Evolutionary conservation across 345 rosid genomes (phyloP).

Genomic region (Gossypium mustelinum): DNA sequence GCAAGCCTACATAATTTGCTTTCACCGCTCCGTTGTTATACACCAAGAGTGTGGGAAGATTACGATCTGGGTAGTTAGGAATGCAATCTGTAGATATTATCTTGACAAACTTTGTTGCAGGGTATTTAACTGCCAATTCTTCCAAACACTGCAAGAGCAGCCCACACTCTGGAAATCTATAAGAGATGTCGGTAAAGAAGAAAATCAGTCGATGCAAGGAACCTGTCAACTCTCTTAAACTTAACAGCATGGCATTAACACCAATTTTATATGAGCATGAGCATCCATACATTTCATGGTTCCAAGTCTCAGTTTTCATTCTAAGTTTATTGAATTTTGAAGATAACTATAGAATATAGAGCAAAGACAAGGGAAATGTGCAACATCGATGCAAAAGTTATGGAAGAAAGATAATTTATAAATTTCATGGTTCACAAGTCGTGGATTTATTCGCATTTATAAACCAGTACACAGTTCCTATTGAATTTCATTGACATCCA

Average conservation of each 20-base stretch:
- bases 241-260: background rate
- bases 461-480: background rate
- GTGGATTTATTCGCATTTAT: background rate
- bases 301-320: background rate
- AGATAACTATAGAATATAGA: background rate
- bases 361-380: background rate
- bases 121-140: slow-evolving; percentile 74
- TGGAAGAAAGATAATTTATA: background rate
- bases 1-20: slow-evolving; percentile 81
- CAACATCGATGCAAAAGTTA: background rate
- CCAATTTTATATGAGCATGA: background rate
- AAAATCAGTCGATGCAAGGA: background rate
- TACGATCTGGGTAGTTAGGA: slow-evolving; percentile 83
- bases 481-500: background rate
- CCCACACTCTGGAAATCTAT: slow-evolving; percentile 69
- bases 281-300: background rate
- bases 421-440: background rate
- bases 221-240: background rate
- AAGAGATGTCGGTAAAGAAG: background rate
- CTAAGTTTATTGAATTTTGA: background rate
- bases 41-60: slow-evolving; percentile 86
- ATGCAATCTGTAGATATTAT: slow-evolving; percentile 95
- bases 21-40: slow-evolving; percentile 85
- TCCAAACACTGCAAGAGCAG: slow-evolving; percentile 74
- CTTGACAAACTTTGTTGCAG: slow-evolving; percentile 92